These are phyloP conservation scores for Euphorbia corollata DNA, from an alignment of 441 rosid species.

Conservation along the genomic window DNA sequence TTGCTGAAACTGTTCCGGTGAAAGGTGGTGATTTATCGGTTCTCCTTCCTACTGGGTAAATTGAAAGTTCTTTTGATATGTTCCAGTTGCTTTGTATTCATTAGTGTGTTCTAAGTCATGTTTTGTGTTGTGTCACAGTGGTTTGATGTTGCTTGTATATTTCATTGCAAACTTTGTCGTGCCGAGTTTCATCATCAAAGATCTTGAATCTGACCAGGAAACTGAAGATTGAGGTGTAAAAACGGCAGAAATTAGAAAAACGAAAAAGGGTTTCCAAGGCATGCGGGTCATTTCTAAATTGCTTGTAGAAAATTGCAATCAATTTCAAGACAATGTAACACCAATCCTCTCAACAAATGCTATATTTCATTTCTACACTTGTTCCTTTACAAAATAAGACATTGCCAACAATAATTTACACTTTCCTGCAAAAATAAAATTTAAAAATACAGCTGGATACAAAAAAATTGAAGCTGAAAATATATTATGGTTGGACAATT, in stretches of 20 bases:
- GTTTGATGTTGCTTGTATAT: conserved; percentile 36
- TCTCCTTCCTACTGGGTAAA: conserved; percentile 35
- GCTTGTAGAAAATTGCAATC: too few relatives aligned
- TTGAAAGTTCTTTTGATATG: not conserved
- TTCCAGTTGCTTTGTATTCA: not conserved
- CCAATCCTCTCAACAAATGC: not conserved
- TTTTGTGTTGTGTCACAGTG: conserved; percentile 28
- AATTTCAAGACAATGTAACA: too few relatives aligned
- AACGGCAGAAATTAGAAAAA: not conserved
- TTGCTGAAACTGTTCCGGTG: conserved; percentile 22
- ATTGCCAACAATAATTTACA: conserved; percentile 38
- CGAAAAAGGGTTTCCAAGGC: not conserved
- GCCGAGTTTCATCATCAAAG: conserved; percentile 41
- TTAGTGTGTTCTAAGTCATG: not conserved
- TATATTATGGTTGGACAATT: conserved; percentile 23
- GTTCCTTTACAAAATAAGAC: not conserved
- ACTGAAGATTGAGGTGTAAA: conserved; percentile 24
- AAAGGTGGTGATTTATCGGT: conserved; percentile 30
- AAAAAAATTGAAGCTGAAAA: not conserved
- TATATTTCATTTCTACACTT: conserved; percentile 14
- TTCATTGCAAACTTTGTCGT: conserved; percentile 45
- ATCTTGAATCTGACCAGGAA: conserved; percentile 25
- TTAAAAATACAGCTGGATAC: conserved; percentile 12
- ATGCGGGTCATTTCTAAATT: too few relatives aligned
- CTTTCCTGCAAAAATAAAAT: conserved; percentile 25